Percentiles rank a stretch among this genome's conserved stretches.
phyloP scores from a whole-genome alignment of 768 basidiomycete genomes.

The Favolaschia claudopus region DNA sequence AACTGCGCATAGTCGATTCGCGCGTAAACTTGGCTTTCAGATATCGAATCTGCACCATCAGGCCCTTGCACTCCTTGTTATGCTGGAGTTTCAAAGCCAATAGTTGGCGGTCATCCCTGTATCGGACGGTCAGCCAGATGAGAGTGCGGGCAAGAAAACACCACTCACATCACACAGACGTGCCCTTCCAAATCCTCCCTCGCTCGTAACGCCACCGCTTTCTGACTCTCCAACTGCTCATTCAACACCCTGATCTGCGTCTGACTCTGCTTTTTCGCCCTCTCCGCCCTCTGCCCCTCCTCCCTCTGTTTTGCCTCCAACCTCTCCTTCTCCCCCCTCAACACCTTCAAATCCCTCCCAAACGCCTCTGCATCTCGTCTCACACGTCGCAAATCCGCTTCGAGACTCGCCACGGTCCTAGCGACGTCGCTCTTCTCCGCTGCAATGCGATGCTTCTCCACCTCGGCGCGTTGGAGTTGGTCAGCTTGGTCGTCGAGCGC shows the following conservation, averaged over 20 bases:
- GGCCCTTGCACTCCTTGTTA: slow-evolving; percentile 88
- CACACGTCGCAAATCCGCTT: slow-evolving; percentile 79
- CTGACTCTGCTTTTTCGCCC: slow-evolving; percentile 71
- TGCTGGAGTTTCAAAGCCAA: slow-evolving; percentile 68
- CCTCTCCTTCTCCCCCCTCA: slow-evolving; percentile 73
- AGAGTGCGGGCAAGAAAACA: not conserved
- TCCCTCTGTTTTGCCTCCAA: slow-evolving; percentile 62
- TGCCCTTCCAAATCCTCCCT: slow-evolving; percentile 61
- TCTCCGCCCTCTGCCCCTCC: slow-evolving; percentile 63
- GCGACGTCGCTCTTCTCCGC: slow-evolving; percentile 73
- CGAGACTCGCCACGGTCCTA: slow-evolving; percentile 69
- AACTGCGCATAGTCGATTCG: slow-evolving; percentile 80
- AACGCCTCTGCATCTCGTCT: slow-evolving; percentile 79
- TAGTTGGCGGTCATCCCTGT: slow-evolving; percentile 63
- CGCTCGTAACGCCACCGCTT: slow-evolving; percentile 54
- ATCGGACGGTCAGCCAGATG: slow-evolving; percentile 8
- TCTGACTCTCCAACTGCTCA: slow-evolving; percentile 69
- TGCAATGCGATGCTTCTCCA: slow-evolving; percentile 67
- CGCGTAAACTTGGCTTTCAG: slow-evolving; percentile 91
- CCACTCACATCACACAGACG: slow-evolving; percentile 65
- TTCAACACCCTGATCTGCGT: slow-evolving; percentile 70
- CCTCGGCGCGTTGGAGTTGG: slow-evolving; percentile 68
- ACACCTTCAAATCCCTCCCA: slow-evolving; percentile 75
- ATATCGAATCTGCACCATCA: slow-evolving; percentile 90
- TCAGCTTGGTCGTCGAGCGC: slow-evolving; percentile 67